Base-by-base conservation (phyloP, 495 filamentous ascomycete species). In the Staphylotrichum tortipilum region DNA sequence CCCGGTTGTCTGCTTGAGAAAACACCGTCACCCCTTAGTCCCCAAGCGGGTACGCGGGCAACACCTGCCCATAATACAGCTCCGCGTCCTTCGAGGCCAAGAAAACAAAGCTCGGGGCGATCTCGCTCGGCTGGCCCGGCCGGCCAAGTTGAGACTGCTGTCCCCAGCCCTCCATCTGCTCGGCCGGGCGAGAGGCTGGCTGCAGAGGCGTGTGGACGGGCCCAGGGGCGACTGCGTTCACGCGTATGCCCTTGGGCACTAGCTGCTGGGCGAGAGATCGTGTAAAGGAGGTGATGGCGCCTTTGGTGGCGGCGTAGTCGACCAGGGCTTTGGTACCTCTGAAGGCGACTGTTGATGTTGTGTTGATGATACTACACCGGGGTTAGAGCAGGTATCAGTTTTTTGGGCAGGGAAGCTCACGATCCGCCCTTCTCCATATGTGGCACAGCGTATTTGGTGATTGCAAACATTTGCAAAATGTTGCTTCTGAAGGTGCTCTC, bases 311-410 rank as follows among this genome's bases (percentile, higher is more conserved):
- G 4, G 77, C 65, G 54, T 83, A 83, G 56, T 83, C 81, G 6
- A 82, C 64, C 64, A 83, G 72, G 22, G 60, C 56, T 1, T 59
- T 44, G 1, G 76, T 78, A 4, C 80, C 78, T 29, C 74, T 65
- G 56, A 79, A 81, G 15, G 72, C 68, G 30, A 75, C 74, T 10
- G 77, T 69, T 8, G 73, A 80, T 4, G 76, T 72, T 15, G 70
- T 78, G 60, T 83, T 84, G 57, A 83, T 80, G 55, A 84, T 83
- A 3, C 71, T n/a, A n/a, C n/a, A n/a, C n/a, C n/a, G n/a, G n/a
- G n/a, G n/a, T n/a, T n/a, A n/a, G n/a, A n/a, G n/a, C n/a, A n/a
- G n/a, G n/a, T n/a, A n/a, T n/a, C n/a, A n/a, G n/a, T n/a, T n/a
- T n/a, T n/a, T n/a, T n/a, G n/a, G n/a, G n/a, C n/a, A n/a, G n/a